Conservation (phyloP, 1,284 basidiomycete species). For the Tremellales sp. region DNA sequence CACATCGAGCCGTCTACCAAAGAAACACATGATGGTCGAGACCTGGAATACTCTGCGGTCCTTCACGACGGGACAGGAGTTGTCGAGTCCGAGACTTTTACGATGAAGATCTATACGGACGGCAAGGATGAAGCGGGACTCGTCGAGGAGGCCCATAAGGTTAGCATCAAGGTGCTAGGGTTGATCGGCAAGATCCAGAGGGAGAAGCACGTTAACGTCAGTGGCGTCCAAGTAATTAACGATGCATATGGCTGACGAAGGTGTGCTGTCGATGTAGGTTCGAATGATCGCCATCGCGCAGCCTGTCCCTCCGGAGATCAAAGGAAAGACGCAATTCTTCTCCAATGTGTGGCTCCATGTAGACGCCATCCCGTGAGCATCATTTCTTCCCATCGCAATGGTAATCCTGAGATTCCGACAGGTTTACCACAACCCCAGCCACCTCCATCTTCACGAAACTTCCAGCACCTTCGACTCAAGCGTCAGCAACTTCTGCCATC, state of each 20-base stretch:
- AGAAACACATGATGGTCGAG: conserved; percentile 4
- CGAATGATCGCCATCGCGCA: conserved; percentile 32
- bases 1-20: conserved; percentile 10
- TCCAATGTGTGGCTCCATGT: conserved; percentile 36
- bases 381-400: not conserved
- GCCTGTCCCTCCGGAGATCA: conserved; percentile 31
- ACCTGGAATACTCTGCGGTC: conserved; percentile 29
- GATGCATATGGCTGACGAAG: not conserved
- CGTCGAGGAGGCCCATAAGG: conserved; percentile 23
- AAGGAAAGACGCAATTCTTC: conserved; percentile 23
- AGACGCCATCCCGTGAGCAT: conserved; percentile 39
- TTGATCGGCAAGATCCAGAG: conserved; percentile 23
- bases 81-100: conserved; percentile 27
- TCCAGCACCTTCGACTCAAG: conserved; percentile 33
- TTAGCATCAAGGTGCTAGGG: conserved; percentile 24
- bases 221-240: conserved; percentile 6
- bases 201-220: conserved; percentile 29
- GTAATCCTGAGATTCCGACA: conserved; percentile 8
- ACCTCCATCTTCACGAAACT: conserved; percentile 38
- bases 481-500: conserved; percentile 39
- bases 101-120: conserved; percentile 10
- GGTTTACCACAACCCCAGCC: conserved; percentile 36
- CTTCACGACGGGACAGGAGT: conserved; percentile 38
- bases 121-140: conserved; percentile 17
- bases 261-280: conserved; percentile 16